Conservation (phyloP, 306 rosid species). For the Castanospermum australe region DNA sequence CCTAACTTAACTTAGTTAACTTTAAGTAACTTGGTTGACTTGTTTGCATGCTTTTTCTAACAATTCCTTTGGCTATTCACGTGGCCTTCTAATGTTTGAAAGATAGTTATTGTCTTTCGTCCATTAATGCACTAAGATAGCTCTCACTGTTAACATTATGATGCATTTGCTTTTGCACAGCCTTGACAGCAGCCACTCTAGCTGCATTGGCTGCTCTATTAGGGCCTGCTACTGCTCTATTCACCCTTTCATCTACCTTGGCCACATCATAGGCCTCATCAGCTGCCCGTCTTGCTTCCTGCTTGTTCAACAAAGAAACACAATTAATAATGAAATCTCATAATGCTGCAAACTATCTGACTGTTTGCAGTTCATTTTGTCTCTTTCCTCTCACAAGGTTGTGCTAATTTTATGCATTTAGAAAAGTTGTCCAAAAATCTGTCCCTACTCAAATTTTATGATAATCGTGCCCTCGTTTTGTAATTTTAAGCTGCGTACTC, state of each 20-base stretch:
- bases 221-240: constrained; percentile 58
- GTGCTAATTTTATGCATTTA: background rate
- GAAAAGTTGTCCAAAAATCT: background rate
- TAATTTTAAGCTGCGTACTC: background rate
- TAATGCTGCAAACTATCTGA: background rate
- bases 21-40: no score
- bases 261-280: constrained; percentile 64
- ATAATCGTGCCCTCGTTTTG: background rate
- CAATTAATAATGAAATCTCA: background rate
- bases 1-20: no score
- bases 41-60: no score
- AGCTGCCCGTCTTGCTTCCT: constrained; percentile 70
- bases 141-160: constrained; percentile 22
- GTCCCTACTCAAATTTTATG: background rate
- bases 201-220: constrained; percentile 77
- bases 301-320: constrained; percentile 1
- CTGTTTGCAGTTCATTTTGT: background rate
- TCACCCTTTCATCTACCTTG: constrained; percentile 77
- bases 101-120: no score
- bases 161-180: constrained; percentile 67
- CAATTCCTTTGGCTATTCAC: no score
- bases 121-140: no score
- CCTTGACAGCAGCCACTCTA: constrained; percentile 70
- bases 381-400: background rate
- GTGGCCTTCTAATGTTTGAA: no score